Evolutionary conservation across 768 basidiomycete species (phyloP), one percentile per base, ranked within the genome.

Genomic region (Psilocybe subaeruginosa): DNA sequence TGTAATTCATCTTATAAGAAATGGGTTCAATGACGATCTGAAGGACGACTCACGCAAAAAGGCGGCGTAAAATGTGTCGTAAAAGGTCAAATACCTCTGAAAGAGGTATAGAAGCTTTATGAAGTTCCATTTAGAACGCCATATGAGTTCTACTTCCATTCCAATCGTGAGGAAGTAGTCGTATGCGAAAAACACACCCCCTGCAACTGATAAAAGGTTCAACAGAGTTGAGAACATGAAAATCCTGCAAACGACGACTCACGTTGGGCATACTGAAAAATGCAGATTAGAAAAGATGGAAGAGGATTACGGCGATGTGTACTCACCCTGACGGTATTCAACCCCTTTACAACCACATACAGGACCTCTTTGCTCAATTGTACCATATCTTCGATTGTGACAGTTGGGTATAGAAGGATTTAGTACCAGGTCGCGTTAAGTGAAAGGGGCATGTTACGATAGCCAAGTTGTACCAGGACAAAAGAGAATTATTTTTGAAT

Each of bases 41-140:
- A 9, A 16, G 16, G 14, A n/a, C 14, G 16, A 54, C 57, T 62
- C 19, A 65, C 64, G 60, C 11, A 43, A 59, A 54, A n/a, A 62
- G 19, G n/a, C 41, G 29, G 16, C 59, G 48, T 7, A 48, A 58
- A 30, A 59, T 4, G 57, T 56, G n/a, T 65, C 64, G 0, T 59
- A 7, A 31, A 65, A 62, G 33, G 64, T 60, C 27, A 65, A 48
- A 50, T 65, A 65, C 9, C 64, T 46, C 31, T 65, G 64, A 16
- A 65, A 14, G 8, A 65, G 23, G 39, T 59, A 65, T 7, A 65
- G 11, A 5, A 46, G 7, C 37, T 65, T 65, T 39, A 62, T 59
- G 6, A 47, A 4, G 17, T 52, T 62, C 64, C 61, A 65, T n/a
- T 52, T 59, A 5, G 57, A 52, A 33, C 37, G 27, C 64, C 64